Base-by-base conservation (phyloP, 352 stramenopile species). In the Albugo laibachii region DNA sequence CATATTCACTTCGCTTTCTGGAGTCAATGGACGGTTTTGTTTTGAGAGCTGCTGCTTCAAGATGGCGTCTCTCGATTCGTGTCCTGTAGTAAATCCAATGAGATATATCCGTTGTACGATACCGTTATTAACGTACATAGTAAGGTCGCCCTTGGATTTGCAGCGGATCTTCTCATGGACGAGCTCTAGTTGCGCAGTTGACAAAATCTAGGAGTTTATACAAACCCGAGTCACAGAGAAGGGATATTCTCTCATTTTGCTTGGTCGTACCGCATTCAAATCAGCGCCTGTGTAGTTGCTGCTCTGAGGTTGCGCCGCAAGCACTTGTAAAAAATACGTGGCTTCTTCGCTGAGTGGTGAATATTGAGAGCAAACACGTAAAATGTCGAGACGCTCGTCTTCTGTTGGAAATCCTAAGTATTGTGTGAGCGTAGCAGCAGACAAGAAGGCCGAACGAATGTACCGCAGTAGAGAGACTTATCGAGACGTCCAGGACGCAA, bases 401-500 rank as follows among this genome's bases (percentile, higher is more conserved):
- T 67, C 70, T 45, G 78, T 69, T 18, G 91, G 83, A 60, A 93
- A 93, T 10, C 89, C 86, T 65, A 72, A 24, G 54, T 15, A 5
- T n/a, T 35, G 38, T 14, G 19, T 21, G 13, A 35, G 15, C 19
- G 43, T 16, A 57, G 13, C 10, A 38, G 1, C 8, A 47, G 45
- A n/a, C 48, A 16, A 31, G 24, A 18, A 21, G 54, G 4, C 2
- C 14, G 12, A 53, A 13, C 27, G 45, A n/a, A 45, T 61, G 20
- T 49, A 79, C 70, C 74, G 37, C 74, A 86, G 56, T 94, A 97
- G 12, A 97, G 58, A 41, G 93, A 94, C 52, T 95, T 96, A 57
- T 97, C 93, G 10, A 97, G 50, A 5, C 92, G 82, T 18, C 92
- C 92, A n/a, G 91, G 92, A 38, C 88, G 78, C 51, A 97, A 63